Percentiles rank a stretch among this genome's conserved stretches.
phyloP scores from a whole-genome alignment of 208 protist species.

The Crithidia mellificae region DNA sequence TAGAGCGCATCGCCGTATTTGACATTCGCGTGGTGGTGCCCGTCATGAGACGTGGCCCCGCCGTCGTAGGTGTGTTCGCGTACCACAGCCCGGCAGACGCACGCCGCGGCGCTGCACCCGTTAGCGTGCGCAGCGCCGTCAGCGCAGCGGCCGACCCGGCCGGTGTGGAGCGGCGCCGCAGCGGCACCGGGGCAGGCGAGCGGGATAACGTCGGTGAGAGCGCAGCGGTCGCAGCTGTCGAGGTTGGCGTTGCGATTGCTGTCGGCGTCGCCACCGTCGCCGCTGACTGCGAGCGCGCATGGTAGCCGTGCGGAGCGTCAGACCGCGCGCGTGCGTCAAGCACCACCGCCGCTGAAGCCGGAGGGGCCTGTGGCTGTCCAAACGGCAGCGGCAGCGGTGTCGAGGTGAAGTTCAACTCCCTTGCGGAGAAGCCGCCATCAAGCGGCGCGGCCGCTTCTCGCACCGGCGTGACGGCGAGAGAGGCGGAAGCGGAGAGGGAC shows the following conservation, averaged over 20 bases:
- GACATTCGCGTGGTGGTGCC: too few relatives aligned
- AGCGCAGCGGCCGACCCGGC: background rate
- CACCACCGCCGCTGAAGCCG: too few relatives aligned
- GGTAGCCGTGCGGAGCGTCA: too few relatives aligned
- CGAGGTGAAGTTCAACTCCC: too few relatives aligned
- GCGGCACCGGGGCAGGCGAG: background rate
- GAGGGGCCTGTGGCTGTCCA: too few relatives aligned
- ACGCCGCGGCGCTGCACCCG: background rate
- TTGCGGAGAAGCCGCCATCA: too few relatives aligned
- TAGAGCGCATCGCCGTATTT: too few relatives aligned
- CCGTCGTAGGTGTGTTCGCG: background rate
- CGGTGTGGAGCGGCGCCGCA: background rate
- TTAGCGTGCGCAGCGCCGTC: constrained; percentile 10
- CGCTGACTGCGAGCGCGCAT: background rate
- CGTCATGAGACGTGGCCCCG: background rate
- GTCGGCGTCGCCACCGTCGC: background rate
- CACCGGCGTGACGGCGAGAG: background rate
- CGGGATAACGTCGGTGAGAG: background rate
- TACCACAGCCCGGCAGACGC: background rate
- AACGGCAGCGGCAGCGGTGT: too few relatives aligned
- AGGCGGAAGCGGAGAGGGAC: background rate
- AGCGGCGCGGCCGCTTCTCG: background rate
- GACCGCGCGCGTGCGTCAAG: too few relatives aligned
- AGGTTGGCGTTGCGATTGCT: background rate
- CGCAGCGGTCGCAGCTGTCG: too few relatives aligned